A percentile compares a stretch with the other conserved stretches of the same genome.
Evolutionary conservation across 306 rosid genomes (phyloP).

Genomic region (Hippophae tibetana): DNA sequence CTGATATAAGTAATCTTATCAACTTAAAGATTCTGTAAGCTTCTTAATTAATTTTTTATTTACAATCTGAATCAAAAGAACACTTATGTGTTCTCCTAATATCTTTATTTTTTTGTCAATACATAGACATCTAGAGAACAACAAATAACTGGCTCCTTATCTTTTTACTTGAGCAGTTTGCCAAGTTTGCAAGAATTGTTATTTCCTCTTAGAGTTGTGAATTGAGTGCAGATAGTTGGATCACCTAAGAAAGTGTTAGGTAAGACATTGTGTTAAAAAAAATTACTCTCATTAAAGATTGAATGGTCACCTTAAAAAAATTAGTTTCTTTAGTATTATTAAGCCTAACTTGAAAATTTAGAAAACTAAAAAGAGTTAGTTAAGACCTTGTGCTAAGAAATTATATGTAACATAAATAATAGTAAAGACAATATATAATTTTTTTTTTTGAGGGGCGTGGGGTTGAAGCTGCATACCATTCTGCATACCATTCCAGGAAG

Average conservation of each 20-base stretch:
- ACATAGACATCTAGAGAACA: conserved; percentile 88
- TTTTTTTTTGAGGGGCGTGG: neutral
- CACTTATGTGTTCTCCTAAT: neutral
- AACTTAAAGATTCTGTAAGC: conserved; percentile 82
- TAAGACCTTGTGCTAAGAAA: conserved; percentile 17
- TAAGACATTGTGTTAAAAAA: too few relatives aligned
- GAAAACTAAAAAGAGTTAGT: conserved; percentile 8
- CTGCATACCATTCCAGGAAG: conserved; percentile 59
- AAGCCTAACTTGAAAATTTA: conserved; percentile 60
- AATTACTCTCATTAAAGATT: conserved; percentile 66
- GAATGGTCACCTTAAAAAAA: conserved; percentile 92
- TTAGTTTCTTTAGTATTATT: conserved; percentile 94
- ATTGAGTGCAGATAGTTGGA: too few relatives aligned
- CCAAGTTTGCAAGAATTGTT: conserved; percentile 78
- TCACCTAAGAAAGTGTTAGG: too few relatives aligned
- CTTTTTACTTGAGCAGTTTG: conserved; percentile 67
- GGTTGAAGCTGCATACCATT: conserved; percentile 41
- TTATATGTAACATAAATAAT: neutral
- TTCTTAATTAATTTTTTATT: conserved; percentile 17
- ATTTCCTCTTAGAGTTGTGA: too few relatives aligned
- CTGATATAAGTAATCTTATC: conserved; percentile 79
- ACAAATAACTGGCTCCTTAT: conserved; percentile 62
- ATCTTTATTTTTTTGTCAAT: conserved; percentile 3
- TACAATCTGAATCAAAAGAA: conserved; percentile 9
- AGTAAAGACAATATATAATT: neutral